Conservation (phyloP, 768 basidiomycete genomes). For the Dacryopinax primogenitus region DNA sequence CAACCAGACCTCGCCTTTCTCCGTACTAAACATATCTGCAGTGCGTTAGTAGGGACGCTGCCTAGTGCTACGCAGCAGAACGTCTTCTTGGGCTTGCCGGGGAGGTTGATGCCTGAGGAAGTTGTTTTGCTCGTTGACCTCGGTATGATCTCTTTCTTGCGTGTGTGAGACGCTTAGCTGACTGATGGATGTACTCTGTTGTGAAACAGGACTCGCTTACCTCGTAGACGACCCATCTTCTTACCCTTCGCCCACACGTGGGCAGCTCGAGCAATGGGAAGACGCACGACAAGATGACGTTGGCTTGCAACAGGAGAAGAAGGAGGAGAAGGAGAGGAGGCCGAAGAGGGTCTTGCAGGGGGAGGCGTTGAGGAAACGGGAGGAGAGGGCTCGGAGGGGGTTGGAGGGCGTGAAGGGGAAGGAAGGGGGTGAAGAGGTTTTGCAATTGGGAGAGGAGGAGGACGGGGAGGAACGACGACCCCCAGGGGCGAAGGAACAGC, state of each 20-base stretch:
- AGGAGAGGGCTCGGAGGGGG: slow-evolving; percentile 44
- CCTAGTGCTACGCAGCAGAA: slow-evolving; percentile 95
- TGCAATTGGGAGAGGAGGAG: background rate
- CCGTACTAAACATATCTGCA: slow-evolving; percentile 68
- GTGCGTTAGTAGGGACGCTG: slow-evolving; percentile 76
- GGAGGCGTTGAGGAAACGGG: slow-evolving; percentile 57
- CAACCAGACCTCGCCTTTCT: slow-evolving; percentile 60
- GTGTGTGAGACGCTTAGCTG: too few species aligned
- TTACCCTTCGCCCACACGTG: slow-evolving; percentile 37
- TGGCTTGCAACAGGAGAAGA: slow-evolving; percentile 26
- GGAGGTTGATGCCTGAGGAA: slow-evolving; percentile 82
- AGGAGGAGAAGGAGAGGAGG: slow-evolving; percentile 18
- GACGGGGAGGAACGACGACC: too few species aligned
- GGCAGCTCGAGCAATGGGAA: slow-evolving; percentile 44
- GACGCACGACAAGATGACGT: slow-evolving; percentile 33
- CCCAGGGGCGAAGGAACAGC: background rate
- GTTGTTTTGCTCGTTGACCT: slow-evolving; percentile 75
- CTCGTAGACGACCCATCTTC: slow-evolving; percentile 60
- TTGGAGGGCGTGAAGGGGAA: background rate
- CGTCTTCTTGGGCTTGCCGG: slow-evolving; percentile 84
- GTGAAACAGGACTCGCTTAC: slow-evolving; percentile 50
- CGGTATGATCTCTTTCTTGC: slow-evolving; percentile 35
- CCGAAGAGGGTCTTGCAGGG: slow-evolving; percentile 32
- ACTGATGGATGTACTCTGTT: background rate
- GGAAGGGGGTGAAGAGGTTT: background rate